Conservation (phyloP, 2,329 filamentous ascomycete genomes). For the Ilyonectria robusta region DNA sequence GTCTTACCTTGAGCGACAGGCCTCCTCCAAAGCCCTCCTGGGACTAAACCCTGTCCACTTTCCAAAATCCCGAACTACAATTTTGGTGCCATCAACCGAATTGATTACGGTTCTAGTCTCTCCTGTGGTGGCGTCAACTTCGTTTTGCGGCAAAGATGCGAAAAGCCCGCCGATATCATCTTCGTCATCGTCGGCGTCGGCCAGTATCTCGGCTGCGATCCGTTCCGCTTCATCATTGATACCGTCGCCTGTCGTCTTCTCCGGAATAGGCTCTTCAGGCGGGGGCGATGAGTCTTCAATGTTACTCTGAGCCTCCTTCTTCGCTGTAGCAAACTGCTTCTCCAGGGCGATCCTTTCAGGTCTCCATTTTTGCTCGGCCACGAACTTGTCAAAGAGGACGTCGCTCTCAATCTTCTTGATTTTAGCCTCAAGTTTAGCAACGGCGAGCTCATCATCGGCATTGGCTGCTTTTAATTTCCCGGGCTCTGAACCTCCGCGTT, state of each 20-base stretch:
- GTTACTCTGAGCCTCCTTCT: slow-evolving; percentile 52
- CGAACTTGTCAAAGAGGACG: slow-evolving; percentile 78
- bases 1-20: slow-evolving; percentile 82
- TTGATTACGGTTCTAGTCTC: slow-evolving; percentile 70
- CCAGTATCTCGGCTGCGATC: slow-evolving; percentile 72
- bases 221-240: slow-evolving; percentile 70
- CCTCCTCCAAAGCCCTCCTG: slow-evolving; percentile 83
- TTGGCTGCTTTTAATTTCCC: slow-evolving; percentile 40
- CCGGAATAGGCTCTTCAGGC: slow-evolving; percentile 38
- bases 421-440: slow-evolving; percentile 79
- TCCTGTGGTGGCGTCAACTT: slow-evolving; percentile 71
- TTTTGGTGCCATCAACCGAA: slow-evolving; percentile 65
- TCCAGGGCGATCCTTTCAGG: slow-evolving; percentile 71
- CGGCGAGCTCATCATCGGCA: slow-evolving; percentile 59
- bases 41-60: slow-evolving; percentile 85
- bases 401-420: slow-evolving; percentile 84
- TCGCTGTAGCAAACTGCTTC: slow-evolving; percentile 69
- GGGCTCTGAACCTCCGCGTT: slow-evolving; percentile 55
- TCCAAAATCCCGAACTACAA: slow-evolving; percentile 85
- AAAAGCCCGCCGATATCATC: slow-evolving; percentile 69
- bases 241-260: slow-evolving; percentile 58
- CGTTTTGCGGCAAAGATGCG: slow-evolving; percentile 71
- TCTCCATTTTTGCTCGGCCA: slow-evolving; percentile 78
- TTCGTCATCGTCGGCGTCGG: slow-evolving; percentile 65
- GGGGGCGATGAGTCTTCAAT: slow-evolving; percentile 34